Evolutionary conservation across 2,329 filamentous ascomycete genomes (phyloP).

Genomic region (Bisporella sp.): DNA sequence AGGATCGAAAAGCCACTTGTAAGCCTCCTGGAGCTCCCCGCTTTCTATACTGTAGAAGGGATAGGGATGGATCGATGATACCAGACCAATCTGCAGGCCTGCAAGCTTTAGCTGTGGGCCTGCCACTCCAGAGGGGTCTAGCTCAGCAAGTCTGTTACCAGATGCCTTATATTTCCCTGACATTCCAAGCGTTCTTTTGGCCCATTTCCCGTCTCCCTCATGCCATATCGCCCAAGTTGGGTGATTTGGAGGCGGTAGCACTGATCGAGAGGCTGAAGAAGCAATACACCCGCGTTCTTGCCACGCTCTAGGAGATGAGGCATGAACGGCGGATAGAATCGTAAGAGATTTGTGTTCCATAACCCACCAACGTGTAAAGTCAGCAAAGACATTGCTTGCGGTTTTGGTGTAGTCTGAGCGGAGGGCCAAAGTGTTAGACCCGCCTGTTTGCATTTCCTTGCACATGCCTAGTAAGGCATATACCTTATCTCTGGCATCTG

Average conservation of each 20-base stretch:
- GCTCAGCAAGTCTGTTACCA: neutral
- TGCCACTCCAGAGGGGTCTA: neutral
- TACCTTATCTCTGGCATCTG: conserved; percentile 8
- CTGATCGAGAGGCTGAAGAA: neutral
- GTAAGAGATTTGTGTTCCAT: neutral
- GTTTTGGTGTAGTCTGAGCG: conserved; percentile 3
- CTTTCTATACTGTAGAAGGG: neutral
- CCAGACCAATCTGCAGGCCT: neutral
- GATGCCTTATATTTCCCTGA: neutral
- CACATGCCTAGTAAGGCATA: conserved; percentile 4
- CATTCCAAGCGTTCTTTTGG: neutral
- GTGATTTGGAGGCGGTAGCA: neutral
- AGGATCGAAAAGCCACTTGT: conserved; percentile 5
- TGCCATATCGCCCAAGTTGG: neutral
- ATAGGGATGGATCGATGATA: neutral
- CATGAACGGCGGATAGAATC: conserved; percentile 5
- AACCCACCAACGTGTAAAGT: conserved; percentile 8
- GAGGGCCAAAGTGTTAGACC: neutral
- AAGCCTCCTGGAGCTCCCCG: neutral
- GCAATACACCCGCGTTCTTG: conserved; percentile 27
- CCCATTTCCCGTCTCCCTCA: neutral
- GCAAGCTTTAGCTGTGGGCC: neutral
- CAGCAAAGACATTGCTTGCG: conserved; percentile 1
- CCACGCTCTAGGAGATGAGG: neutral
- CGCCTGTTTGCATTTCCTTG: neutral